phyloP scores from a whole-genome alignment of 169 alveolate species.

The Plasmodium vivax region DNA sequence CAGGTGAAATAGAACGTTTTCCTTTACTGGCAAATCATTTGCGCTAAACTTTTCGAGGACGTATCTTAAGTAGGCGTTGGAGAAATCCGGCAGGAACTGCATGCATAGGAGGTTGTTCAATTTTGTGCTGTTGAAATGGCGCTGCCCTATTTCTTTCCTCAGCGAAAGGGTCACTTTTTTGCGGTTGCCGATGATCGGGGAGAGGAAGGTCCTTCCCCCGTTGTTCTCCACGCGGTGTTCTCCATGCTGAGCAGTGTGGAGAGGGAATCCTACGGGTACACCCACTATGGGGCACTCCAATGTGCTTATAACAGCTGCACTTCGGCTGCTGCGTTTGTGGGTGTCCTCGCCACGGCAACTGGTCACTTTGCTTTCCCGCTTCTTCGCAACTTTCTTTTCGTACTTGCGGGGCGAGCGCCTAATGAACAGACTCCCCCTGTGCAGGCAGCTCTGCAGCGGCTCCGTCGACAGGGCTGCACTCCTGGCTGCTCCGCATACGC shows the following conservation, averaged over 20 bases:
- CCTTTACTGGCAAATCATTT: conserved; percentile 41
- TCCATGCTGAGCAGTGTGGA: neutral
- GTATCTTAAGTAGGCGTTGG: conserved; percentile 14
- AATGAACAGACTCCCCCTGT: neutral
- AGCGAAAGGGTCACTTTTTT: neutral
- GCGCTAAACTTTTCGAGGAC: neutral
- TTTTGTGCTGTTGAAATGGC: neutral
- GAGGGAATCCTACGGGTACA: neutral
- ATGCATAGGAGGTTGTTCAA: conserved; percentile 31
- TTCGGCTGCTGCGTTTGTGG: neutral
- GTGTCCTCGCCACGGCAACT: neutral
- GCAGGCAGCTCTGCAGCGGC: neutral
- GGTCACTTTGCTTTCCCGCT: neutral
- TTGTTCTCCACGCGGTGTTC: neutral
- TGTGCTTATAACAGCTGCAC: neutral
- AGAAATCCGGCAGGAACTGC: conserved; percentile 24
- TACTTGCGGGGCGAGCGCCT: neutral
- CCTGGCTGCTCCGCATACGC: neutral
- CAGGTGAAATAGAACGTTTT: conserved; percentile 48
- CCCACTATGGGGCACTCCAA: conserved; percentile 67
- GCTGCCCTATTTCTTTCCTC: neutral
- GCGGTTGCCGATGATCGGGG: neutral
- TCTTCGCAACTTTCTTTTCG: neutral
- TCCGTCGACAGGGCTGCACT: neutral
- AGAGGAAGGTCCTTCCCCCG: neutral